Evolutionary conservation across 306 rosid species (phyloP).

Genomic region (Datisca glomerata): DNA sequence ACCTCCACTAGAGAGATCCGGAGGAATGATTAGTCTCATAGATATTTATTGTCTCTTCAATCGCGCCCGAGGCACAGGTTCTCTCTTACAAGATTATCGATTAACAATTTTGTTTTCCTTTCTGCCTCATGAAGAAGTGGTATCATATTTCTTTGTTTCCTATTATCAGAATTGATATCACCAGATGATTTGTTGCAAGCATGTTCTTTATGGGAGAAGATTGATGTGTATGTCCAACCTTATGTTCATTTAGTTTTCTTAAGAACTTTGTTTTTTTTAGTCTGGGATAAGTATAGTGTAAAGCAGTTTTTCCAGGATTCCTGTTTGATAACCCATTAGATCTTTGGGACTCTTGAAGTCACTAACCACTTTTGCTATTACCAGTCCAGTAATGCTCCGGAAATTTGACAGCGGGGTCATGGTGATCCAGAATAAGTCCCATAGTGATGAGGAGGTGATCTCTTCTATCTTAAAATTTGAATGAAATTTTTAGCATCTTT

Average conservation of each 20-base stretch:
- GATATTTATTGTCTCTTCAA: conserved; percentile 89
- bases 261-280: neutral
- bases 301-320: conserved; percentile 1
- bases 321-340: no score
- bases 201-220: conserved; percentile 91
- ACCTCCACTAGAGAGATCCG: conserved; percentile 81
- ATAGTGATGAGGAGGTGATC: conserved; percentile 83
- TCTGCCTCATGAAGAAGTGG: neutral
- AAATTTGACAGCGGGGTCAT: conserved; percentile 97
- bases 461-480: conserved; percentile 1
- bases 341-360: no score
- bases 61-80: conserved; percentile 99
- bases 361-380: conserved; percentile 10
- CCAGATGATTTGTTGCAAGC: conserved; percentile 97
- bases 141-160: conserved; percentile 1
- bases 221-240: conserved; percentile 76
- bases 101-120: neutral
- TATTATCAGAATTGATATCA: conserved; percentile 75
- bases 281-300: neutral
- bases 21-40: conserved; percentile 87
- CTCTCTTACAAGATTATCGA: conserved; percentile 1
- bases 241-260: conserved; percentile 17
- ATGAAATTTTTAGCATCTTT: neutral
- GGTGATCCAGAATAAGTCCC: conserved; percentile 91
- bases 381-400: conserved; percentile 75